These are phyloP conservation scores for Aspergillus arachidicola DNA, from an alignment of 2,329 filamentous ascomycete species.

Conservation along the genomic window DNA sequence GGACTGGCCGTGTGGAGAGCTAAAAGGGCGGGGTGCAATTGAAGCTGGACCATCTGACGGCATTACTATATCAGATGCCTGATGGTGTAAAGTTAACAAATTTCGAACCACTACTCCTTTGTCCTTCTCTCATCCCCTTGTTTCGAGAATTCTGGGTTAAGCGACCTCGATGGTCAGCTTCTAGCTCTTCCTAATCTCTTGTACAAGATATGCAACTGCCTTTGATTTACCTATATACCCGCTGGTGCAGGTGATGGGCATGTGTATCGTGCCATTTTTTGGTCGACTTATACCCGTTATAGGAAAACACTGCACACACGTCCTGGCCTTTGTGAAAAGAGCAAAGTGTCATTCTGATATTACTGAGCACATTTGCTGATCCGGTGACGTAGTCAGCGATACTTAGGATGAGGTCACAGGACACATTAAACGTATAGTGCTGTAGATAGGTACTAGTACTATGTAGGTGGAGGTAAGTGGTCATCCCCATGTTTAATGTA, in stretches of 20 bases:
- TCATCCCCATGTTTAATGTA: not conserved
- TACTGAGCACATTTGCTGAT: not conserved
- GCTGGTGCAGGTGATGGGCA: not conserved
- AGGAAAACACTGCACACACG: not conserved
- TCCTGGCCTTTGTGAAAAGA: not conserved
- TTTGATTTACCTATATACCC: not conserved
- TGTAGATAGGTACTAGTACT: not conserved
- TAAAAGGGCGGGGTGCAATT: slow-evolving; percentile 32
- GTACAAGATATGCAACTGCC: not conserved
- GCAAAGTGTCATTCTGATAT: not conserved
- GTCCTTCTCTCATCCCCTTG: not conserved
- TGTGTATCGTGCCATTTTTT: not conserved
- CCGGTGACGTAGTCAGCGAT: not conserved
- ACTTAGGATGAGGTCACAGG: not conserved
- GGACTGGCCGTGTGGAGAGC: slow-evolving; percentile 55
- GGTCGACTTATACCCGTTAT: not conserved
- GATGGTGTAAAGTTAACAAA: not conserved
- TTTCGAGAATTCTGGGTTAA: not conserved
- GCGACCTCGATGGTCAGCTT: not conserved
- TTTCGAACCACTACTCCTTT: not conserved
- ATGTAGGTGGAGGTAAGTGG: not conserved
- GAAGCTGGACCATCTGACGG: not conserved
- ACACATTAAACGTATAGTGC: not conserved
- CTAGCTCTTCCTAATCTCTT: not conserved
- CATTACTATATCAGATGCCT: not conserved